Base-by-base conservation (phyloP, 1,139 yeast species). In the Blastobotrys elegans region DNA sequence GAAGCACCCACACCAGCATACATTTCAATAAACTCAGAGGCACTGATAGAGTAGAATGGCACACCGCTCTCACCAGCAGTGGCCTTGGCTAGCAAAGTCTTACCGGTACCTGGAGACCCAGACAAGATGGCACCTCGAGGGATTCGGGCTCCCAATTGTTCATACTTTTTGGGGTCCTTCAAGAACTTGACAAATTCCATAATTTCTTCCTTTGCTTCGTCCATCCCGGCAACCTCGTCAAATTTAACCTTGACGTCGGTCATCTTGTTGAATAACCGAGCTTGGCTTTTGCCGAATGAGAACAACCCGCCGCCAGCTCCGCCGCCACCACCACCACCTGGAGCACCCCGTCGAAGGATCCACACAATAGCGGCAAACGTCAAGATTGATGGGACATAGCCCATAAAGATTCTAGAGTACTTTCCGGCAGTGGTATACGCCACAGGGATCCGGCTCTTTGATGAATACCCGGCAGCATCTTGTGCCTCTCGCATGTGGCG, bases 61-160 rank as follows among this genome's bases (percentile, higher is more conserved):
- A 92, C 98, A 44, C 92, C 95, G 0, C 97, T 97, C 68, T 92
- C 98, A 55, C 98, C 98, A 1, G 98, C 98, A 38, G 97, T 92
- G 4, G 98, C 98, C 66, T 87, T 90, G n/a, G 98, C 98, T 50
- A 92, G 72, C 54, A 92, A 72, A 0, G 98, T 92, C 67, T 92
- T 92, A 82, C 98, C 98, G 6, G 98, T 92, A 74, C 98, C 98
- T 44, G 98, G 98, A n/a, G 97, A 96, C 51, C 98, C 98, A 13
- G 96, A 86, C 51, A 94, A 72, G 55, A 92, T 88, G 11, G 98
- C 98, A 60, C 98, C 98, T 64, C 97, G 80, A 44, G 98, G 98
- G 55, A 92, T 94, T 67, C 90, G 88, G 16, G 97, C 98, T 38
- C 98, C 98, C 46, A 92, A 72, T 54, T 79, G 81, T 64, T 90